A percentile compares a stretch with the other conserved stretches of the same genome.
Conservation (phyloP, 768 basidiomycete species). For the Naganishia kalamii region DNA sequence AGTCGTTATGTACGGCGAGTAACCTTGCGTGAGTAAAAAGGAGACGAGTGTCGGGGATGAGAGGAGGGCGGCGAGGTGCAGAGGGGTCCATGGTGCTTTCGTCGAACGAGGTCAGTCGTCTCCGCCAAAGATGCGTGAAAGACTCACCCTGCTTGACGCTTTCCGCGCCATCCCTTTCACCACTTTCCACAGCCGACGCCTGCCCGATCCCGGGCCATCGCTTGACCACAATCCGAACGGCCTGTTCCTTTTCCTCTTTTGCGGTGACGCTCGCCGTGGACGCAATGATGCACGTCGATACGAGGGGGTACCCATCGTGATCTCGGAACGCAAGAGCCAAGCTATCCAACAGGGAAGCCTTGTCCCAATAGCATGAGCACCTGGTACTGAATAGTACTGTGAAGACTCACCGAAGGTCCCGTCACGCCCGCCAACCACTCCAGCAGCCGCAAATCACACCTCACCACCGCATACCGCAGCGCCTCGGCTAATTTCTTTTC, state of each 20-base stretch:
- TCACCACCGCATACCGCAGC: slow-evolving; percentile 31
- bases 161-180: too few relatives aligned
- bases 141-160: too few relatives aligned
- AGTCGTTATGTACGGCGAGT: slow-evolving; percentile 72
- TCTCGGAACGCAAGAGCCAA: slow-evolving; percentile 54
- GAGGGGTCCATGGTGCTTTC: slow-evolving; percentile 88
- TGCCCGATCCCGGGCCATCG: slow-evolving; percentile 28
- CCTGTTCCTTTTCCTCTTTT: slow-evolving; percentile 85
- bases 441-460: slow-evolving; percentile 33
- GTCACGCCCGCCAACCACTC: slow-evolving; percentile 32
- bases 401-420: slow-evolving; percentile 31
- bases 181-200: background rate
- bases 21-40: slow-evolving; percentile 85
- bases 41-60: slow-evolving; percentile 87
- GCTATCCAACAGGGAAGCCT: slow-evolving; percentile 32
- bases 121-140: too few relatives aligned
- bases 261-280: slow-evolving; percentile 55
- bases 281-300: slow-evolving; percentile 39
- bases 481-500: slow-evolving; percentile 24
- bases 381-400: background rate
- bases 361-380: background rate
- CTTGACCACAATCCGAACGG: slow-evolving; percentile 67
- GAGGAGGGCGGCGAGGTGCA: slow-evolving; percentile 83
- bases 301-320: slow-evolving; percentile 70
- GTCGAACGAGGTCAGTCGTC: background rate